These are phyloP conservation scores for Eurotiales sp. DNA, from an alignment of 2,329 filamentous ascomycete genomes.

Conservation along the genomic window DNA sequence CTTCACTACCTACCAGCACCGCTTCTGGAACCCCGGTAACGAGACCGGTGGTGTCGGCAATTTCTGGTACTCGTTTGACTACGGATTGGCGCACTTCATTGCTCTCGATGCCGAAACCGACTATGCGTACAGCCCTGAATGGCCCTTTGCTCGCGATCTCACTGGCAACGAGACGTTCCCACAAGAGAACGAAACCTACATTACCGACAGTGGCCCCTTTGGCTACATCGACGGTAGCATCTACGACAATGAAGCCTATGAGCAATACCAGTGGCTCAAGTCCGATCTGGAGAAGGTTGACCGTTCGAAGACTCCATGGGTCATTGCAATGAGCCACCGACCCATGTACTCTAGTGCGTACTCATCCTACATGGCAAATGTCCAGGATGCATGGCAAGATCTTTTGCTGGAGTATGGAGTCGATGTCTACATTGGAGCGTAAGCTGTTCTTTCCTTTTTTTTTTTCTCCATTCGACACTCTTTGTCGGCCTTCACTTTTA, in stretches of 20 bases:
- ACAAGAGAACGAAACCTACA: conserved; percentile 40
- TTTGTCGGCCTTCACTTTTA: too few species aligned
- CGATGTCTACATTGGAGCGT: conserved; percentile 44
- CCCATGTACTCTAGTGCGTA: conserved; percentile 32
- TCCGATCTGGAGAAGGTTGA: conserved; percentile 45
- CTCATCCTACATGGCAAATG: conserved; percentile 41
- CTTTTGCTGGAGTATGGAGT: conserved; percentile 45
- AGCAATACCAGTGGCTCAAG: conserved; percentile 42
- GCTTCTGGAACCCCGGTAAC: conserved; percentile 50
- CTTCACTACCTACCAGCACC: conserved; percentile 51
- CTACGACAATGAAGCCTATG: conserved; percentile 26
- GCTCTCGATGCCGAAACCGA: conserved; percentile 50
- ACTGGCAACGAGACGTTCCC: conserved; percentile 41
- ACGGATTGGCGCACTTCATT: conserved; percentile 52
- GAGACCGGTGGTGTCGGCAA: conserved; percentile 49
- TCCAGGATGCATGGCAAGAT: conserved; percentile 46
- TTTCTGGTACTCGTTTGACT: conserved; percentile 56
- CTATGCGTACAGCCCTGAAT: conserved; percentile 47
- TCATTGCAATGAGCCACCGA: conserved; percentile 48
- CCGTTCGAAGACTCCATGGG: conserved; percentile 48
- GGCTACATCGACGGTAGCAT: conserved; percentile 19
- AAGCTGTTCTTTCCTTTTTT: conserved; percentile 18
- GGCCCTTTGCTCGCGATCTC: conserved; percentile 19
- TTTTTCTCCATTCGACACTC: neutral
- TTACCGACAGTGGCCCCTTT: conserved; percentile 51